Evolutionary conservation across 805 yeast genomes (phyloP).

Genomic region (Starmerella floris): DNA sequence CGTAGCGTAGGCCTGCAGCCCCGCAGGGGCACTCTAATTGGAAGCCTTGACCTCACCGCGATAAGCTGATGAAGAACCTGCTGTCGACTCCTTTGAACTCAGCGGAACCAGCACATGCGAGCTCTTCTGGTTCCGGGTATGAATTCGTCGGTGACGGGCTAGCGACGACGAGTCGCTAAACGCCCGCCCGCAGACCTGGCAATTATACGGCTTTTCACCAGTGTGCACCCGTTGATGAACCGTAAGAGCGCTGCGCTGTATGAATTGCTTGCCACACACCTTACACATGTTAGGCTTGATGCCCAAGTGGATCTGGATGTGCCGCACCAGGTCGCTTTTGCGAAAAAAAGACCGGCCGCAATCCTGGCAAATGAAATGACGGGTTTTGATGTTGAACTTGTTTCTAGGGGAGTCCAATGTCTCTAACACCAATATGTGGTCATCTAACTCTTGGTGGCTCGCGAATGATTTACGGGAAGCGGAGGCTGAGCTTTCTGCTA

Average conservation of each 20-base stretch:
- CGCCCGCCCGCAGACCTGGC: constrained; percentile 30
- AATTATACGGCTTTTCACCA: constrained; percentile 62
- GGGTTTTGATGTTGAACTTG: constrained; percentile 7
- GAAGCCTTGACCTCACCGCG: too few species aligned
- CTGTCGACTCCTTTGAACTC: too few species aligned
- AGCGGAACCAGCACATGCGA: too few species aligned
- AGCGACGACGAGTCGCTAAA: constrained; percentile 33
- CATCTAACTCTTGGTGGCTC: constrained; percentile 1
- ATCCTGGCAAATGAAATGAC: constrained; percentile 25
- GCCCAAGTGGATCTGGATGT: constrained; percentile 49
- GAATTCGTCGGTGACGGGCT: constrained; percentile 74
- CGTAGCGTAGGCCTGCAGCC: too few species aligned
- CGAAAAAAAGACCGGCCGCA: constrained; percentile 65
- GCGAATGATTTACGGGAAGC: too few species aligned
- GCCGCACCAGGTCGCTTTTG: constrained; percentile 70
- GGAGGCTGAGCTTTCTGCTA: too few species aligned
- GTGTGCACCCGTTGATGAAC: constrained; percentile 73
- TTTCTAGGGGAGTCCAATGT: neutral
- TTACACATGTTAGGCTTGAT: constrained; percentile 31
- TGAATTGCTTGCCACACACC: constrained; percentile 62
- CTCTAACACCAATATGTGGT: constrained; percentile 1
- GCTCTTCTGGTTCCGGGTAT: constrained; percentile 47
- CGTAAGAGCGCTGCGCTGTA: constrained; percentile 68
- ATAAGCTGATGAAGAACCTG: too few species aligned
- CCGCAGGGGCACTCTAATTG: too few species aligned